Evolutionary conservation across 768 basidiomycete species (phyloP).

Genomic region (Chlorophyllum brunneum): DNA sequence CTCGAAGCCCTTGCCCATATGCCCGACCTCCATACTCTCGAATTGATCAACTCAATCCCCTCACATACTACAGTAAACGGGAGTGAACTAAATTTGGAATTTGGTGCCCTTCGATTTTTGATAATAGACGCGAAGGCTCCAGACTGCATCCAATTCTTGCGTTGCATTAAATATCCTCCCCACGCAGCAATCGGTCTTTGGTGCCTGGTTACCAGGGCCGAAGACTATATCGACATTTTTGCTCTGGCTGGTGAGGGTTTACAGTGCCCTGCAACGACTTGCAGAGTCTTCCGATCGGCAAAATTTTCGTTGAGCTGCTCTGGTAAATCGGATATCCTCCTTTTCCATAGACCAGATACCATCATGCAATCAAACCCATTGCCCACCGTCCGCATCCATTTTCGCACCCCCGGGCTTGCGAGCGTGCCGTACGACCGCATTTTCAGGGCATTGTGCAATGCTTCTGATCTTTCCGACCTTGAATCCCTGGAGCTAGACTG

Average conservation of each 20-base stretch:
- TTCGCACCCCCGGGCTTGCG: background rate
- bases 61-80: background rate
- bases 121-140: background rate
- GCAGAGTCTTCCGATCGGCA: background rate
- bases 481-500: background rate
- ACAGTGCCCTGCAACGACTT: background rate
- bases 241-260: background rate
- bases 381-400: background rate
- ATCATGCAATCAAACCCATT: background rate
- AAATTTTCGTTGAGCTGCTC: background rate
- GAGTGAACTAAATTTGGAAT: background rate
- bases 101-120: background rate
- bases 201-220: background rate
- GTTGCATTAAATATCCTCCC: conserved; percentile 4
- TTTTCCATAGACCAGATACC: background rate
- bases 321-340: background rate
- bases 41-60: background rate
- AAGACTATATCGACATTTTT: background rate
- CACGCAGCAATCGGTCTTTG: background rate
- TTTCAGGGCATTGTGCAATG: background rate
- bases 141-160: background rate
- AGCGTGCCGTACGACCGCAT: background rate
- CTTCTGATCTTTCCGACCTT: conserved; percentile 1
- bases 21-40: conserved; percentile 3
- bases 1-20: conserved; percentile 2